These are phyloP conservation scores for Nigrograna mackinnonii DNA, from an alignment of 2,329 filamentous ascomycete species.

Conservation along the genomic window DNA sequence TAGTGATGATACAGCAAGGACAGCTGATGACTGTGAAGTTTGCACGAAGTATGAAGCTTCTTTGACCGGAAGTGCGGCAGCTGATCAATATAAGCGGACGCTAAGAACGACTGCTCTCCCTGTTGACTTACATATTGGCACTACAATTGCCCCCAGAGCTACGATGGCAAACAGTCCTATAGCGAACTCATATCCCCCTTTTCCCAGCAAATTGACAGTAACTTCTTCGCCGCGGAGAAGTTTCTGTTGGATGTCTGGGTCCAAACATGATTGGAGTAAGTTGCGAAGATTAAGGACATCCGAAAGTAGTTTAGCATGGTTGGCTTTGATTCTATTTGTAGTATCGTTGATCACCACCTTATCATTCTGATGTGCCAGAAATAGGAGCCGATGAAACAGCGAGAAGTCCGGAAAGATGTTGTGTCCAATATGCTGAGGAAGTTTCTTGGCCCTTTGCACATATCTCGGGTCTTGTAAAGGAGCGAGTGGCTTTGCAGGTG, in stretches of 20 bases:
- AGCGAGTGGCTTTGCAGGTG: no score
- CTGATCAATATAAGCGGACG: no score
- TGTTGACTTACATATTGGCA: no score
- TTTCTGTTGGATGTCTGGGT: constrained; percentile 24
- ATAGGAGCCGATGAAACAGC: constrained; percentile 46
- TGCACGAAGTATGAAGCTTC: constrained; percentile 51
- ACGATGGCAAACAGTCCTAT: constrained; percentile 52
- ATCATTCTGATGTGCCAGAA: constrained; percentile 40
- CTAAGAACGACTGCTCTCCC: no score
- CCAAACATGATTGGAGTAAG: constrained; percentile 34
- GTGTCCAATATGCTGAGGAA: constrained; percentile 28
- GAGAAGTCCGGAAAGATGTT: constrained; percentile 35
- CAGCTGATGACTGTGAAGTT: constrained; percentile 42
- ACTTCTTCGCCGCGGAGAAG: constrained; percentile 41
- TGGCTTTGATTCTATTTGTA: constrained; percentile 38
- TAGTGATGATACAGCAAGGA: constrained; percentile 42
- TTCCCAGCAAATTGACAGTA: constrained; percentile 50
- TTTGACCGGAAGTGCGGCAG: constrained; percentile 44
- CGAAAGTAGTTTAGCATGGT: constrained; percentile 48
- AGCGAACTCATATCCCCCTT: constrained; percentile 52
- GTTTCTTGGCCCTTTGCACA: constrained; percentile 30
- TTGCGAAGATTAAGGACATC: constrained; percentile 51
- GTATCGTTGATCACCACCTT: constrained; percentile 45
- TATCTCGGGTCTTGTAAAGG: no score
- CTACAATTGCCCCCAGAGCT: constrained; percentile 51